Evolutionary conservation across 148 eudicot genomes (phyloP).

Genomic region (Polygonum maritimum): DNA sequence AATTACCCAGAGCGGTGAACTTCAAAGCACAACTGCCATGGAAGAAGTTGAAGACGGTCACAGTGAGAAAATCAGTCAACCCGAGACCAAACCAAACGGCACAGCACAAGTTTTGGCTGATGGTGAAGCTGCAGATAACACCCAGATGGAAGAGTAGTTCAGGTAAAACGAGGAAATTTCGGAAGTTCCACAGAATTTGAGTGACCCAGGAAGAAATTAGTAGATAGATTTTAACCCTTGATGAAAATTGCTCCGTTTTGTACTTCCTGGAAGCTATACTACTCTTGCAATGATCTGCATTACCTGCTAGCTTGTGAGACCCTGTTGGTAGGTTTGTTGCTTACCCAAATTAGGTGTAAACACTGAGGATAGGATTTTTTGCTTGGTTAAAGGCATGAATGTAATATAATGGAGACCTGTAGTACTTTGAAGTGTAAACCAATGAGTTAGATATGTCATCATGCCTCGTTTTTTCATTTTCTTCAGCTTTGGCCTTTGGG

Average conservation of each 20-base stretch:
- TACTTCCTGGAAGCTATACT: background rate
- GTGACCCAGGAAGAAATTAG: background rate
- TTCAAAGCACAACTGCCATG: conserved; percentile 11
- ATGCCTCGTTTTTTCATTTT: background rate
- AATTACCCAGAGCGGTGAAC: conserved; percentile 21
- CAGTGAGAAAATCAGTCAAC: conserved; percentile 22
- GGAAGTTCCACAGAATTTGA: background rate
- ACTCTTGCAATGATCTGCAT: background rate
- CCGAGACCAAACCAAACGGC: conserved; percentile 15
- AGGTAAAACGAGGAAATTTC: background rate
- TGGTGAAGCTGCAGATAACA: conserved; percentile 19
- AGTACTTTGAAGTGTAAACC: background rate
- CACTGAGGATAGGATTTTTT: background rate
- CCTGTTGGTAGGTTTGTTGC: background rate
- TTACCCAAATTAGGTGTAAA: background rate
- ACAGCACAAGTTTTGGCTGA: conserved; percentile 17
- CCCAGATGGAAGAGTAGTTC: conserved; percentile 1
- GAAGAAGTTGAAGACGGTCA: conserved; percentile 15
- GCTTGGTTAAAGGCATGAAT: background rate
- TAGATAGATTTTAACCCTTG: background rate
- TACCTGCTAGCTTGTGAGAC: background rate
- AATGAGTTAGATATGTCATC: background rate
- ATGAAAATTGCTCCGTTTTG: background rate
- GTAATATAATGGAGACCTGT: conserved; percentile 1
- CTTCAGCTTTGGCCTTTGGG: background rate